phyloP scores from a whole-genome alignment of 371 early-diverging fungal genomes.

The Mortierella sp. region DNA sequence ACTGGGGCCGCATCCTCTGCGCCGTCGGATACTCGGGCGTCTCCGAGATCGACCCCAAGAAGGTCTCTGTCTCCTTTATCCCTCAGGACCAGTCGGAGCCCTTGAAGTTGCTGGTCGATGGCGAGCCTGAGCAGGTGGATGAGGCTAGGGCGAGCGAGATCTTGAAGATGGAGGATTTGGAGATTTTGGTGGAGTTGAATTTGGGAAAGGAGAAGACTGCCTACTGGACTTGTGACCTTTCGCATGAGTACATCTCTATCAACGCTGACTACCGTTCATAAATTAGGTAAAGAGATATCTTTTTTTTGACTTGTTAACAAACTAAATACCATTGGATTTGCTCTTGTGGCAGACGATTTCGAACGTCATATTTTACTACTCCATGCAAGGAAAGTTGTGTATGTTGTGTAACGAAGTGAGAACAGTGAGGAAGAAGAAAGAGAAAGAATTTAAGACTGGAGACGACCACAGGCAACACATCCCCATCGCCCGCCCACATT shows the following conservation, averaged over 20 bases:
- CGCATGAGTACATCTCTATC: conserved; percentile 94
- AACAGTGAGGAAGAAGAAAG: background rate
- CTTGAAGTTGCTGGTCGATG: conserved; percentile 81
- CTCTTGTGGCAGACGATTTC: background rate
- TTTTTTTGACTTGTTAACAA: no score
- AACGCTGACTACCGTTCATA: conserved; percentile 93
- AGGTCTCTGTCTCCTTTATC: conserved; percentile 82
- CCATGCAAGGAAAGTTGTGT: background rate
- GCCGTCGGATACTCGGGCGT: conserved; percentile 87
- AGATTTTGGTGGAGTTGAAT: conserved; percentile 84
- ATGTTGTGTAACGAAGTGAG: background rate
- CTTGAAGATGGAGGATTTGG: conserved; percentile 86
- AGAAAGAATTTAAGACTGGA: background rate
- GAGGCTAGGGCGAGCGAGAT: conserved; percentile 87
- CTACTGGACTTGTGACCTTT: conserved; percentile 96
- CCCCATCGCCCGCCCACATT: conserved; percentile 10
- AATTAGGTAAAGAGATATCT: background rate
- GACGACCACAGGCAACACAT: conserved; percentile 33
- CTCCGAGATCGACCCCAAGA: conserved; percentile 76
- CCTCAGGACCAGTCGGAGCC: conserved; percentile 74
- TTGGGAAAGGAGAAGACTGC: conserved; percentile 81
- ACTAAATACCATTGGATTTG: background rate
- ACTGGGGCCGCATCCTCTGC: conserved; percentile 95
- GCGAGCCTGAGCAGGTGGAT: conserved; percentile 88
- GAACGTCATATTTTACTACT: background rate